Evolutionary conservation across 1,284 basidiomycete species (phyloP).

Genomic region (Sporisorium scitamineum): DNA sequence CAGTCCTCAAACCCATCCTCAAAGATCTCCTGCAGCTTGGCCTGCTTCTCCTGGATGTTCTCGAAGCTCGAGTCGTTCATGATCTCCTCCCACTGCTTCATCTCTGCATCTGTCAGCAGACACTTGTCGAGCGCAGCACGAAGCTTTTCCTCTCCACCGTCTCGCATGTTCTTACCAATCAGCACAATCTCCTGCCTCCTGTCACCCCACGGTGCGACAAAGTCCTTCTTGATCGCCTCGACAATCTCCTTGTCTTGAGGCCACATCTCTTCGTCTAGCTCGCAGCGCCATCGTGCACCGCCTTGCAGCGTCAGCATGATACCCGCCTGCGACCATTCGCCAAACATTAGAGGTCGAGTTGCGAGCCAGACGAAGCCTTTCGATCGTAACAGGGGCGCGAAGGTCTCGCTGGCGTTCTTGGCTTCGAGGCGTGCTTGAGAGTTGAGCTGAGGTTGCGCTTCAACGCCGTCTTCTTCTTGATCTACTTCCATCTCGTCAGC

Average conservation of each 20-base stretch:
- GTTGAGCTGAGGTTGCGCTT: constrained; percentile 70
- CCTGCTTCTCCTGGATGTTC: constrained; percentile 45
- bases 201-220: constrained; percentile 71
- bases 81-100: constrained; percentile 69
- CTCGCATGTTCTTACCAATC: constrained; percentile 69
- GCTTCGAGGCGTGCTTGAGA: constrained; percentile 69
- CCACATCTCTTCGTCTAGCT: constrained; percentile 69
- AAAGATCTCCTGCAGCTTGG: constrained; percentile 68
- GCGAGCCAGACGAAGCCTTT: constrained; percentile 72
- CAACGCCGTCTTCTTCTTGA: constrained; percentile 41
- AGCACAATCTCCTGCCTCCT: constrained; percentile 71
- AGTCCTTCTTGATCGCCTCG: constrained; percentile 70
- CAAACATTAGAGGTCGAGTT: constrained; percentile 66
- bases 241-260: constrained; percentile 69
- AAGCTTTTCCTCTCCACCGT: constrained; percentile 66
- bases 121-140: constrained; percentile 69
- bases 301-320: constrained; percentile 70
- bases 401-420: constrained; percentile 69
- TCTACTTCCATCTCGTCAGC: constrained; percentile 43
- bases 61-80: constrained; percentile 64
- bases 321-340: constrained; percentile 72
- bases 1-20: constrained; percentile 71
- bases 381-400: constrained; percentile 70
- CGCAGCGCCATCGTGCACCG: constrained; percentile 71
- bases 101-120: constrained; percentile 70